Percentiles rank a stretch among this genome's conserved stretches.
Evolutionary conservation across 2,329 filamentous ascomycete species (phyloP).

Genomic region (Xylariaceae sp.): DNA sequence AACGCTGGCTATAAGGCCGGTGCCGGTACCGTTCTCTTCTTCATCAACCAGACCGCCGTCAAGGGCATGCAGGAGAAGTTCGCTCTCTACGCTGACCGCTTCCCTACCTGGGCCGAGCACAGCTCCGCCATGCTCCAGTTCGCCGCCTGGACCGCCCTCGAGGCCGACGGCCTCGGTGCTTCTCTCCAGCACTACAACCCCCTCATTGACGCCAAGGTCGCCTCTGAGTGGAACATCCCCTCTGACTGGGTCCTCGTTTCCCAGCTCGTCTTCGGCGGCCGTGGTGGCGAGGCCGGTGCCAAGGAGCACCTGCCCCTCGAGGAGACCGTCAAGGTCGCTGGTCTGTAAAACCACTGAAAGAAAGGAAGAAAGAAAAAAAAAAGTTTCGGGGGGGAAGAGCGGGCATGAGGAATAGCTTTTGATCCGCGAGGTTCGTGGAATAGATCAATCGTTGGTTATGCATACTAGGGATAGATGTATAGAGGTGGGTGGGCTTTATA

Average conservation of each 20-base stretch:
- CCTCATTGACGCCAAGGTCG: slow-evolving; percentile 68
- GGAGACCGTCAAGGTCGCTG: slow-evolving; percentile 61
- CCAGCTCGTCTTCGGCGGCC: slow-evolving; percentile 78
- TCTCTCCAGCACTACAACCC: slow-evolving; percentile 96
- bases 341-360: slow-evolving; percentile 35
- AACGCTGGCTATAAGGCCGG: slow-evolving; percentile 57
- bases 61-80: slow-evolving; percentile 62
- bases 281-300: slow-evolving; percentile 49
- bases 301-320: slow-evolving; percentile 62
- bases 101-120: slow-evolving; percentile 71
- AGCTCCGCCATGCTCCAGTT: slow-evolving; percentile 78
- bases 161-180: slow-evolving; percentile 76
- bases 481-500: too few relatives aligned
- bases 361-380: neutral
- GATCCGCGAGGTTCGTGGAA: too few relatives aligned
- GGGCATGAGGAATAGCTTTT: too few relatives aligned
- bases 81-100: slow-evolving; percentile 70
- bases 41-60: slow-evolving; percentile 67
- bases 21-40: slow-evolving; percentile 84
- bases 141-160: slow-evolving; percentile 73
- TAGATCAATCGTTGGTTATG: too few relatives aligned
- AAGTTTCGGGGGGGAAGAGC: neutral
- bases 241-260: slow-evolving; percentile 69
- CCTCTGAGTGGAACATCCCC: slow-evolving; percentile 63
- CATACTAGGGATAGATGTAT: too few relatives aligned